A percentile compares a stretch with the other conserved stretches of the same genome.
Evolutionary conservation across 192 early-diverging fungal genomes (phyloP).

Genomic region (Powellomyces hirtus): DNA sequence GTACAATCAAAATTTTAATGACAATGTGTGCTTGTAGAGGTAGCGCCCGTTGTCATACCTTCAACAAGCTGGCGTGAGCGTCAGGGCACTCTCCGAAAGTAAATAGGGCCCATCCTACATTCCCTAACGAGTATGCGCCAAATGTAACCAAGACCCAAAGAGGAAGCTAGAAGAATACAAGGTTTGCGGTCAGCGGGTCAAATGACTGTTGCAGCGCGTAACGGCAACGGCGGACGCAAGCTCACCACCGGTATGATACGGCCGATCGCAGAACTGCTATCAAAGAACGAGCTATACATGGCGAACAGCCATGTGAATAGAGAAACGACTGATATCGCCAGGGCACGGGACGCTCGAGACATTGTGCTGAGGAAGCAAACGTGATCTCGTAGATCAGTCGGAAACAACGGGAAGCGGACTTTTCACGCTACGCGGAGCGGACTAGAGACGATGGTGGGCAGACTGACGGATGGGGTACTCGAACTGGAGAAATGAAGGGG

Average conservation of each 20-base stretch:
- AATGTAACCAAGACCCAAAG: slow-evolving; percentile 78
- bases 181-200: neutral
- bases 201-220: neutral
- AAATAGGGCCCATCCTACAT: slow-evolving; percentile 81
- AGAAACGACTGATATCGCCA: neutral
- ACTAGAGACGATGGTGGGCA: too few relatives aligned
- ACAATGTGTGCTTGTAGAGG: neutral
- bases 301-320: slow-evolving; percentile 4
- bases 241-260: slow-evolving; percentile 4
- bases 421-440: too few relatives aligned
- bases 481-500: too few relatives aligned
- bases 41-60: neutral
- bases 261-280: neutral
- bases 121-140: slow-evolving; percentile 85
- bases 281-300: neutral
- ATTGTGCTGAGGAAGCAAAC: neutral
- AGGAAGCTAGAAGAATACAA: slow-evolving; percentile 54
- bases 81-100: slow-evolving; percentile 92
- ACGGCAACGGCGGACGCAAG: neutral
- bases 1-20: slow-evolving; percentile 16
- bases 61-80: slow-evolving; percentile 77
- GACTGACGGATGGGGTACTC: too few relatives aligned
- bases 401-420: too few relatives aligned
- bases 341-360: slow-evolving; percentile 1
- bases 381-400: too few relatives aligned